These are phyloP conservation scores for Alternaria angustiovoidea DNA, from an alignment of 2,329 filamentous ascomycete genomes.

Conservation along the genomic window DNA sequence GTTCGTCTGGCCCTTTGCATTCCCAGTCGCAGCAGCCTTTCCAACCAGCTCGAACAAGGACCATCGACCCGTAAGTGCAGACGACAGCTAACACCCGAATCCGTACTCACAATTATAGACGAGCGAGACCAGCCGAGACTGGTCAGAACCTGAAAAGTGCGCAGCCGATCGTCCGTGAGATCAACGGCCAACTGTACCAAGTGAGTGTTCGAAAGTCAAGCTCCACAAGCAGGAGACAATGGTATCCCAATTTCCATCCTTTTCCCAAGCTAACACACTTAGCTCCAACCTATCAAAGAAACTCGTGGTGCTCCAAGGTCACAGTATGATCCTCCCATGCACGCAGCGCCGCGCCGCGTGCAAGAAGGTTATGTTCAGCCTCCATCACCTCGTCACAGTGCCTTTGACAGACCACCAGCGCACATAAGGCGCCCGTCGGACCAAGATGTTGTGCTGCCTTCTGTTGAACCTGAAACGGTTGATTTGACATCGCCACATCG, in stretches of 20 bases:
- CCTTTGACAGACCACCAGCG: constrained; percentile 24
- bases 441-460: constrained; percentile 45
- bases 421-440: constrained; percentile 37
- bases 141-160: constrained; percentile 20
- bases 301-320: constrained; percentile 17
- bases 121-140: constrained; percentile 18
- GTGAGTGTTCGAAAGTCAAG: constrained; percentile 39
- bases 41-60: constrained; percentile 14
- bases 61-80: constrained; percentile 30
- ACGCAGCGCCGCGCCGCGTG: constrained; percentile 15
- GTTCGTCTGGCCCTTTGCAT: constrained; percentile 16
- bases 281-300: constrained; percentile 44
- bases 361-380: constrained; percentile 23
- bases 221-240: constrained; percentile 22
- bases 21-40: constrained; percentile 16
- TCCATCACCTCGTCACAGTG: constrained; percentile 20
- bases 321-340: constrained; percentile 26
- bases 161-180: constrained; percentile 33
- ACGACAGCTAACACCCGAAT: not conserved
- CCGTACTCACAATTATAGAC: constrained; percentile 28
- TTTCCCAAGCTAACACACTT: constrained; percentile 29
- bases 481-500: constrained; percentile 29
- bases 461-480: constrained; percentile 43
- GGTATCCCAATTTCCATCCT: constrained; percentile 12
- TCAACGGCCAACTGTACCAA: constrained; percentile 43